A percentile compares a stretch with the other conserved stretches of the same genome.
These are phyloP conservation scores for Carpinus viminea DNA, from an alignment of 306 rosid genomes.

Conservation along the genomic window DNA sequence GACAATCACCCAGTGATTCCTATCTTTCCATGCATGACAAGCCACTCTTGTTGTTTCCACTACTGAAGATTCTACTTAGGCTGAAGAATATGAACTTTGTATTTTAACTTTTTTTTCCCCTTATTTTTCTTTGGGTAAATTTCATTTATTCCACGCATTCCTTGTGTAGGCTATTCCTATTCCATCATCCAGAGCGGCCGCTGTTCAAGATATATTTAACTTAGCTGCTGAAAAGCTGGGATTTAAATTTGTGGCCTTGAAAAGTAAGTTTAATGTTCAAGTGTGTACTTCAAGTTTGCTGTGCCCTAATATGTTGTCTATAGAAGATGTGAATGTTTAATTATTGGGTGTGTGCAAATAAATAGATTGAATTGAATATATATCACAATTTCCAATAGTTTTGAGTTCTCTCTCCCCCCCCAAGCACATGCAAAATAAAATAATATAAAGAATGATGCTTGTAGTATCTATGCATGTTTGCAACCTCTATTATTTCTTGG, in stretches of 20 bases:
- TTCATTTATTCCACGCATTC: constrained; percentile 20
- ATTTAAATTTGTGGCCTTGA: constrained; percentile 59
- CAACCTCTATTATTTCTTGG: not conserved
- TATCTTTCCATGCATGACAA: not conserved
- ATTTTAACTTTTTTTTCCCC: not conserved
- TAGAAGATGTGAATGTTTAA: not conserved
- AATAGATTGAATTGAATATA: too few species aligned
- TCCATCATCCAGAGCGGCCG: constrained; percentile 67
- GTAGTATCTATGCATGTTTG: not conserved
- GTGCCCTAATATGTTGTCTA: not conserved
- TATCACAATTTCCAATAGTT: not conserved
- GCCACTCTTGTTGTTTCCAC: not conserved
- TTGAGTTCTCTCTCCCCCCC: not conserved
- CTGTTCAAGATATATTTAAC: constrained; percentile 66
- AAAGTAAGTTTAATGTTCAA: constrained; percentile 46
- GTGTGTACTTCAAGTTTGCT: not conserved
- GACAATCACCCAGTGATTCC: not conserved
- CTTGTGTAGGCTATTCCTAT: constrained; percentile 77
- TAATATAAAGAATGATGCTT: not conserved
- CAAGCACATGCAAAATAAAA: not conserved
- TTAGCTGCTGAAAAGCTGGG: constrained; percentile 86
- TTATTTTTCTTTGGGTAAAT: constrained; percentile 1
- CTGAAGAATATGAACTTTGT: constrained; percentile 18
- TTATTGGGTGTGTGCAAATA: not conserved
- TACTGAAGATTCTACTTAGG: not conserved